Percentiles rank a stretch among this genome's conserved stretches.
Evolutionary conservation across 1,139 yeast species (phyloP).

Genomic region (Sugiyamaella xylanicola): DNA sequence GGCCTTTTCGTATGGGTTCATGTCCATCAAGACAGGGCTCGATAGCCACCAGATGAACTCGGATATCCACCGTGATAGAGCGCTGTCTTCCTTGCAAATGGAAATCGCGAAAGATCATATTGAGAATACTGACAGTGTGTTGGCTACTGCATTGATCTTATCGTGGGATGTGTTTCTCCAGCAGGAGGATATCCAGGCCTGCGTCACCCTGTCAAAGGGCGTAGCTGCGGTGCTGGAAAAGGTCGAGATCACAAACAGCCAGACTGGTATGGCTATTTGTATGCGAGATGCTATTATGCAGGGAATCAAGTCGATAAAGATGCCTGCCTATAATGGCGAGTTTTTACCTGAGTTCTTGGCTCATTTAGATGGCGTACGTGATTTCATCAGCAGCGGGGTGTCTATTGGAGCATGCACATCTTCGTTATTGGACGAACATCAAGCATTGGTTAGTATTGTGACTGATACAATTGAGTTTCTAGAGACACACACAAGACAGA

Average conservation of each 20-base stretch:
- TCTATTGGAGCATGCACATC: constrained; percentile 13
- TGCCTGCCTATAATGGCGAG: constrained; percentile 43
- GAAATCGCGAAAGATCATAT: constrained; percentile 30
- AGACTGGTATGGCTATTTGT: constrained; percentile 37
- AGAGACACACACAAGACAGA: constrained; percentile 22
- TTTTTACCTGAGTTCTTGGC: constrained; percentile 40
- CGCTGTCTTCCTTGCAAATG: constrained; percentile 35
- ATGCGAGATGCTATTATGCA: constrained; percentile 39
- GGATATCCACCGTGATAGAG: constrained; percentile 37
- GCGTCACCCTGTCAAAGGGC: constrained; percentile 38
- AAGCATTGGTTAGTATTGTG: constrained; percentile 29
- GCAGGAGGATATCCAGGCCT: constrained; percentile 35
- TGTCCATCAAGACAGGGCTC: constrained; percentile 32
- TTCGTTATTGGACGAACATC: constrained; percentile 27
- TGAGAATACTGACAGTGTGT: constrained; percentile 36
- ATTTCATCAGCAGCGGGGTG: constrained; percentile 22
- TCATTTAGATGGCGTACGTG: constrained; percentile 32
- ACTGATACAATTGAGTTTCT: constrained; percentile 29
- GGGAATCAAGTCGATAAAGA: constrained; percentile 41
- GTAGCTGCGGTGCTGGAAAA: constrained; percentile 39
- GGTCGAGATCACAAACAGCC: constrained; percentile 31
- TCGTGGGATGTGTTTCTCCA: constrained; percentile 42
- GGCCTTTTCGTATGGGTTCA: constrained; percentile 39
- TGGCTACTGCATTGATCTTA: constrained; percentile 37
- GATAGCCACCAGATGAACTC: constrained; percentile 28